phyloP scores from a whole-genome alignment of 192 early-diverging fungal genomes.

The Geranomyces variabilis region DNA sequence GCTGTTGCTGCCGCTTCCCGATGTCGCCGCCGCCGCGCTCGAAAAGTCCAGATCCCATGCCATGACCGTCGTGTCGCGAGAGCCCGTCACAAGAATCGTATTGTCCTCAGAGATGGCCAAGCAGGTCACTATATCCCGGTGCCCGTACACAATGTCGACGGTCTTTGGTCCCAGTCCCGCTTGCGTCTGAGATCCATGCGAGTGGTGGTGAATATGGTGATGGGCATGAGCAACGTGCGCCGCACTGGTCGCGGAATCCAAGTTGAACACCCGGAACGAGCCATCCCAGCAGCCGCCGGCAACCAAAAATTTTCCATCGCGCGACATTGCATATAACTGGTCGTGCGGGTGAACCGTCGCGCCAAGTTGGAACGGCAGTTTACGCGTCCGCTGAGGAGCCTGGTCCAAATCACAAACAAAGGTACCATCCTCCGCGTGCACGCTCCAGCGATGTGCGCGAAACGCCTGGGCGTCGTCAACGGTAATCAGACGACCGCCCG shows the following conservation, averaged over 20 bases:
- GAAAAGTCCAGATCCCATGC: slow-evolving; percentile 38
- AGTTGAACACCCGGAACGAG: slow-evolving; percentile 38
- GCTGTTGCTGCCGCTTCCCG: background rate
- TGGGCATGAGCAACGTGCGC: slow-evolving; percentile 5
- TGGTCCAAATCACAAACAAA: slow-evolving; percentile 37
- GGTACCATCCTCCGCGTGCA: slow-evolving; percentile 12
- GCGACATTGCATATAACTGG: slow-evolving; percentile 36
- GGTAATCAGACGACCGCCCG: slow-evolving; percentile 18
- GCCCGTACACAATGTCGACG: slow-evolving; percentile 46
- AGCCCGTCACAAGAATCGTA: slow-evolving; percentile 42
- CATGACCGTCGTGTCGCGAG: slow-evolving; percentile 51
- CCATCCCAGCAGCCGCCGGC: slow-evolving; percentile 49
- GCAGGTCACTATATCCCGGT: slow-evolving; percentile 50
- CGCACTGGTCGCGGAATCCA: slow-evolving; percentile 22
- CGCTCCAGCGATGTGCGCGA: slow-evolving; percentile 35
- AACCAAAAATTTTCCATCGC: slow-evolving; percentile 39
- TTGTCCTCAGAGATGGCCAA: slow-evolving; percentile 44
- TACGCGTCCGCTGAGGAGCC: slow-evolving; percentile 20
- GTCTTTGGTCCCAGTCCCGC: slow-evolving; percentile 6
- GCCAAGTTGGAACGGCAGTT: slow-evolving; percentile 39
- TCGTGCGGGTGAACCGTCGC: slow-evolving; percentile 20
- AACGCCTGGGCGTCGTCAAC: slow-evolving; percentile 29
- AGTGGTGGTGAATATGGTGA: slow-evolving; percentile 1
- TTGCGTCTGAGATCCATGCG: slow-evolving; percentile 21
- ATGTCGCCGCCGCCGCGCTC: background rate